Conservation (phyloP, 306 rosid species). For the Comarum palustre region DNA sequence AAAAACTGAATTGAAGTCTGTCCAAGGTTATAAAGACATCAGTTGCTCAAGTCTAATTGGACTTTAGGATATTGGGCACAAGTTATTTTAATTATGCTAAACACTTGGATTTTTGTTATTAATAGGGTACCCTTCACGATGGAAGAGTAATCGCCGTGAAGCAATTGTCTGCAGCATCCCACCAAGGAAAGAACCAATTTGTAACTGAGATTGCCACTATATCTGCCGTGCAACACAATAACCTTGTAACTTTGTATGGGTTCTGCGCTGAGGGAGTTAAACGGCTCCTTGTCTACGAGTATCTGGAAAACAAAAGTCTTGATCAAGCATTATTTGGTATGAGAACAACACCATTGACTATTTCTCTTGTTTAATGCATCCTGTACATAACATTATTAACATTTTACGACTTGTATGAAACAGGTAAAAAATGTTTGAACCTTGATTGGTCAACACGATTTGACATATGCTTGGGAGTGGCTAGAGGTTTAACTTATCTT, state of each 20-base stretch:
- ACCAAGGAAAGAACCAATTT: conserved; percentile 80
- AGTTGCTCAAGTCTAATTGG: not conserved
- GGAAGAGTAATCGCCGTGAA: conserved; percentile 77
- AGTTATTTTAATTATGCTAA: not conserved
- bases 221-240: conserved; percentile 81
- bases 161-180: conserved; percentile 70
- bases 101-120: not conserved
- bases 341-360: conserved; percentile 10
- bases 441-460: conserved; percentile 68
- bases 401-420: not conserved
- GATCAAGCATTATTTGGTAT: conserved; percentile 85
- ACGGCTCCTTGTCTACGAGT: conserved; percentile 76
- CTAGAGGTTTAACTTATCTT: conserved; percentile 75
- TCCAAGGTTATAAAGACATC: not conserved
- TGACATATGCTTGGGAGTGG: conserved; percentile 66
- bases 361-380: conserved; percentile 2
- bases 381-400: not conserved
- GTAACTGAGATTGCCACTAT: conserved; percentile 78
- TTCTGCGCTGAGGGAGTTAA: conserved; percentile 67
- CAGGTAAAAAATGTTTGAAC: conserved; percentile 42
- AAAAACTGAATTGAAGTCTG: not conserved
- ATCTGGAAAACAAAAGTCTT: conserved; percentile 74
- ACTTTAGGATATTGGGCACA: not conserved
- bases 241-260: conserved; percentile 70
- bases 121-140: conserved; percentile 68